phyloP scores from a whole-genome alignment of 2,329 filamentous ascomycete species.

The Aspergillus sp. region DNA sequence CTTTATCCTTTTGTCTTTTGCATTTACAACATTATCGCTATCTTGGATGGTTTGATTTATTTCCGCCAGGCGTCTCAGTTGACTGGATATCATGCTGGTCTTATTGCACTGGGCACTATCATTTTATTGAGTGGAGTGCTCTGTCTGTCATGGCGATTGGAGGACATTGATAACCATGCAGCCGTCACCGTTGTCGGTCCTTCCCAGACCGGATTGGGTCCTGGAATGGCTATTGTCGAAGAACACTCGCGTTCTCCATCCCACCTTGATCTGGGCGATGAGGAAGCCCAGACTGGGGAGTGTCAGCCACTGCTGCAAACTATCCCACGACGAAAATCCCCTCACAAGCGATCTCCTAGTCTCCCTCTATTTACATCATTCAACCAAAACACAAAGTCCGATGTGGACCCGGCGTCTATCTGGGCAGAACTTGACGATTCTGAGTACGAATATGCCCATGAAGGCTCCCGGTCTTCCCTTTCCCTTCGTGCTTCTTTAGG shows the following conservation, averaged over 20 bases:
- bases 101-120: constrained; percentile 77
- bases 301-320: constrained; percentile 34
- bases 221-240: constrained; percentile 77
- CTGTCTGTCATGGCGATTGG: constrained; percentile 87
- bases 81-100: constrained; percentile 62
- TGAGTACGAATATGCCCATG: constrained; percentile 31
- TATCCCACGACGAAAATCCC: constrained; percentile 16
- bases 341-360: constrained; percentile 31
- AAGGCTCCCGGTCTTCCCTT: constrained; percentile 7
- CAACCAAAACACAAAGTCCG: constrained; percentile 45
- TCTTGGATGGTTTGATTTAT: constrained; percentile 94
- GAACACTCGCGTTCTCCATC: constrained; percentile 28
- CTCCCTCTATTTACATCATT: constrained; percentile 23
- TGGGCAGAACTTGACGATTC: constrained; percentile 85
- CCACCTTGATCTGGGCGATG: constrained; percentile 24
- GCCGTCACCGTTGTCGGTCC: constrained; percentile 45
- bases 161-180: constrained; percentile 50
- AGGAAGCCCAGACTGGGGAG: constrained; percentile 37
- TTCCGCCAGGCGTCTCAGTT: constrained; percentile 85
- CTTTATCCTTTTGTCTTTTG: constrained; percentile 97
- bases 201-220: constrained; percentile 64
- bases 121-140: constrained; percentile 85
- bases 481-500: constrained; percentile 8
- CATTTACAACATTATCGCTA: constrained; percentile 98
- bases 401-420: constrained; percentile 70